Conservation (phyloP, 208 protist genomes). For the Crithidia bombi region DNA sequence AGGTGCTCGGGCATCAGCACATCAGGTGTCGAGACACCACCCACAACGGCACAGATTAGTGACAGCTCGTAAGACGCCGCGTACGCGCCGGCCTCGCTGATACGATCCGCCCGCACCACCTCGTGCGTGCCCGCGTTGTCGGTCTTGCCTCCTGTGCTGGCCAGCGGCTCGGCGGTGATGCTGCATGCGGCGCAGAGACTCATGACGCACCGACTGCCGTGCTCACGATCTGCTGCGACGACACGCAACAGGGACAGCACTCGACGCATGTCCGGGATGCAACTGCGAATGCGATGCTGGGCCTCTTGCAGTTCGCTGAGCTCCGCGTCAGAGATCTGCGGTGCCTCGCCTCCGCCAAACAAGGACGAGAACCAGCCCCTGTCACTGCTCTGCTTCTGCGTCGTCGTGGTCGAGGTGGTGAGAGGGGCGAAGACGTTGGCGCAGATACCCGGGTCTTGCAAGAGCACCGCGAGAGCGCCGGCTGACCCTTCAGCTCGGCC, state of each 20-base stretch:
- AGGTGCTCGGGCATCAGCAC: constrained; percentile 26
- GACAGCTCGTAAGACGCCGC: constrained; percentile 34
- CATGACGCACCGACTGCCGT: constrained; percentile 20
- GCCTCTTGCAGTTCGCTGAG: constrained; percentile 32
- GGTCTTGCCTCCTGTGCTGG: background rate
- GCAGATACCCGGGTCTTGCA: constrained; percentile 42
- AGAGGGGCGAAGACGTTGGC: constrained; percentile 25
- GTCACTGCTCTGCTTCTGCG: constrained; percentile 13
- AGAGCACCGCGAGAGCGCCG: constrained; percentile 21
- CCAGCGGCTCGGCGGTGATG: background rate
- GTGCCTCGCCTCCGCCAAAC: constrained; percentile 31
- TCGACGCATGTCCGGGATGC: constrained; percentile 44
- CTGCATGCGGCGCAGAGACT: constrained; percentile 29
- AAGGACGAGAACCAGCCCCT: constrained; percentile 62
- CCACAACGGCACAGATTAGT: constrained; percentile 31
- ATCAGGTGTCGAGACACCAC: constrained; percentile 6
- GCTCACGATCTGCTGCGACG: constrained; percentile 11
- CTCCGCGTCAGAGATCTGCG: constrained; percentile 33
- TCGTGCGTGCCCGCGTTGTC: background rate
- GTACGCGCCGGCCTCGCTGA: constrained; percentile 32
- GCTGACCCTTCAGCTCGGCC: background rate
- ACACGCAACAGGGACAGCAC: constrained; percentile 44
- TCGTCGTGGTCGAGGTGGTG: background rate
- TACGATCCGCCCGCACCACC: background rate
- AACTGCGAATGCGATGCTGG: constrained; percentile 43